These are phyloP conservation scores for Ulmus americana DNA, from an alignment of 331 rosid species.

Conservation along the genomic window DNA sequence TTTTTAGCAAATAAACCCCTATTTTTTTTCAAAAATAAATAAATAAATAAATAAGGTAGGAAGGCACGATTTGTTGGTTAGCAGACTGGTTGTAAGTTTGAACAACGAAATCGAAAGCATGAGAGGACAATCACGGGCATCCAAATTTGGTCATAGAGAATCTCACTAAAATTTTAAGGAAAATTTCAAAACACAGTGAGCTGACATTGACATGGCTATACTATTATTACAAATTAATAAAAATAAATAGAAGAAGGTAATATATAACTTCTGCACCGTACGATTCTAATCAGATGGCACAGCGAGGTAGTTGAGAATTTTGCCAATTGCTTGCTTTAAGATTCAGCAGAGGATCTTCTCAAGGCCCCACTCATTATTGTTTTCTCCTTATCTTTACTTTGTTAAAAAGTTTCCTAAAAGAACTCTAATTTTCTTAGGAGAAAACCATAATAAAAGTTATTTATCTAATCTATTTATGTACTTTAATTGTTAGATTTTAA, in stretches of 20 bases:
- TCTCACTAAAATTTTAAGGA: not conserved
- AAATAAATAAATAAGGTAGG: no score
- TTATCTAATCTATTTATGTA: no score
- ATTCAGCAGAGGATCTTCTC: slow-evolving; percentile 19
- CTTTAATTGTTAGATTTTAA: no score
- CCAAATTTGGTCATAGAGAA: not conserved
- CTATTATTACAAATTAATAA: not conserved
- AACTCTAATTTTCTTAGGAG: not conserved
- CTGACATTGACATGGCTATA: slow-evolving; percentile 3
- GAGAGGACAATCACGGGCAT: slow-evolving; percentile 10
- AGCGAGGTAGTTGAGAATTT: slow-evolving; percentile 9
- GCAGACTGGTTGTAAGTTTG: no score
- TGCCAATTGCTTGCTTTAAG: slow-evolving; percentile 12
- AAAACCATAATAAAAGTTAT: not conserved
- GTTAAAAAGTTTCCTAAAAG: not conserved
- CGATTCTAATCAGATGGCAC: not conserved
- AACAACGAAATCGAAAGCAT: not conserved
- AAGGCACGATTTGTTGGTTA: no score
- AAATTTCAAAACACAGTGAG: not conserved
- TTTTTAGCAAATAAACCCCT: no score
- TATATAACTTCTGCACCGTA: not conserved
- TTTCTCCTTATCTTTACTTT: not conserved
- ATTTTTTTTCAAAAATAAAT: no score
- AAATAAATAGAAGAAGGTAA: not conserved
- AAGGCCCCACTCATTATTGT: not conserved